Conservation (phyloP, 768 basidiomycete species). For the Collybia nuda region DNA sequence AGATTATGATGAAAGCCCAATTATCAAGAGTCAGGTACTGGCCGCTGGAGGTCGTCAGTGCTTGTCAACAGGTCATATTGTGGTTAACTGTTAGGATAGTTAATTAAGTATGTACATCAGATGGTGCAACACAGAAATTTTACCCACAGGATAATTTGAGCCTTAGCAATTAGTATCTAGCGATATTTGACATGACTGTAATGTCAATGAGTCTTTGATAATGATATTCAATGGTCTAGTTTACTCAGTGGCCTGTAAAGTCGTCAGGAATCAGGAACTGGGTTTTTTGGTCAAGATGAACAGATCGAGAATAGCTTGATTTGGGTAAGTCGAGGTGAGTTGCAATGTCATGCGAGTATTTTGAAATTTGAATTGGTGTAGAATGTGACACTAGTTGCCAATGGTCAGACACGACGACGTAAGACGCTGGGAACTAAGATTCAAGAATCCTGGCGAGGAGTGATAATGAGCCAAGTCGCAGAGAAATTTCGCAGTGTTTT, state of each 20-base stretch:
- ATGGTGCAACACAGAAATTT: conserved; percentile 1
- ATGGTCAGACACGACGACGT: too few relatives aligned
- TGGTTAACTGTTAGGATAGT: conserved; percentile 44
- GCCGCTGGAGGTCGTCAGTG: conserved; percentile 45
- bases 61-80: conserved; percentile 53
- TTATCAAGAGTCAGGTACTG: conserved; percentile 50
- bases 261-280: conserved; percentile 62
- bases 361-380: too few relatives aligned
- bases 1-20: conserved; percentile 9
- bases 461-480: too few relatives aligned
- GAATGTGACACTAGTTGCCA: too few relatives aligned
- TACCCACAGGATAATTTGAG: conserved; percentile 39
- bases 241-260: conserved; percentile 49
- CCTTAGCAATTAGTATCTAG: conserved; percentile 38
- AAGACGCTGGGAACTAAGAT: too few relatives aligned
- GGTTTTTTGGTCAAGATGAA: conserved; percentile 63
- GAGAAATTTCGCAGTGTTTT: too few relatives aligned
- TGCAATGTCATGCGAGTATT: too few relatives aligned
- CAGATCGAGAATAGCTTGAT: conserved; percentile 14
- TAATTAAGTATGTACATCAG: too few relatives aligned
- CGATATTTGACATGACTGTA: conserved; percentile 60
- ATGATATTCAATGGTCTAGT: conserved; percentile 73
- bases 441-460: too few relatives aligned
- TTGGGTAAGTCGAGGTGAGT: background rate
- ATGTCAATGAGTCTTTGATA: conserved; percentile 70